A percentile compares a stretch with the other conserved stretches of the same genome.
These are phyloP conservation scores for Fusarium oxysporum DNA, from an alignment of 2,329 filamentous ascomycete genomes.

Conservation along the genomic window DNA sequence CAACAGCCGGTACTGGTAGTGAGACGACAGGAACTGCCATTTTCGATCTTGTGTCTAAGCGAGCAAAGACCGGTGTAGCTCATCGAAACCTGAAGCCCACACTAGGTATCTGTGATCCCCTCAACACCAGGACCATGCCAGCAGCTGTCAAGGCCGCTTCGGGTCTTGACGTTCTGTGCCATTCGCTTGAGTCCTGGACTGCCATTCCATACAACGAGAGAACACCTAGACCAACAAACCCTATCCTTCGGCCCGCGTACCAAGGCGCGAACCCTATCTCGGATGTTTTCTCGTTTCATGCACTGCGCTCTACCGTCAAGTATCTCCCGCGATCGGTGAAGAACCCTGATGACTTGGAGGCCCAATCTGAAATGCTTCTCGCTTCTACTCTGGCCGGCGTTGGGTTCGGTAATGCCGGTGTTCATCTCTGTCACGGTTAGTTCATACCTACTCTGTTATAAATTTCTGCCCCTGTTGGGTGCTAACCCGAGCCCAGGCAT, in stretches of 20 bases:
- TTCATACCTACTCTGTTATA: slow-evolving; percentile 12
- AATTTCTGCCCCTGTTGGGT: slow-evolving; percentile 2
- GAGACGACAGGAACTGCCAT: slow-evolving; percentile 99
- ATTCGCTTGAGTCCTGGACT: slow-evolving; percentile 96
- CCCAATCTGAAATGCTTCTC: slow-evolving; percentile 94
- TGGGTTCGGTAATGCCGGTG: slow-evolving; percentile 96
- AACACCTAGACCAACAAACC: slow-evolving; percentile 85
- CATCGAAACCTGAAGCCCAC: slow-evolving; percentile 96
- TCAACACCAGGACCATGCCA: slow-evolving; percentile 97
- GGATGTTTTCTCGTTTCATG: slow-evolving; percentile 94
- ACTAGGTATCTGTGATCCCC: slow-evolving; percentile 83
- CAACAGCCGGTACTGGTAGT: slow-evolving; percentile 86
- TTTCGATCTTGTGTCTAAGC: slow-evolving; percentile 90
- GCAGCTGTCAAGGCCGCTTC: slow-evolving; percentile 91
- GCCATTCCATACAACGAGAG: slow-evolving; percentile 95
- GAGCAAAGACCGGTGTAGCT: slow-evolving; percentile 94
- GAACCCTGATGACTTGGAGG: slow-evolving; percentile 91
- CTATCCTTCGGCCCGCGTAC: slow-evolving; percentile 91
- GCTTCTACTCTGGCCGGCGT: slow-evolving; percentile 94
- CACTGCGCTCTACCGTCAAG: slow-evolving; percentile 85
- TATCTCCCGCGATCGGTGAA: slow-evolving; percentile 90
- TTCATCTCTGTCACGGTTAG: slow-evolving; percentile 78
- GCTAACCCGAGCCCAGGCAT: slow-evolving; percentile 68
- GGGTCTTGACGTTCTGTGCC: slow-evolving; percentile 94
- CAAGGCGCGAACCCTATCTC: slow-evolving; percentile 98